phyloP scores from a whole-genome alignment of 345 rosid genomes.

The Zanthoxylum bungeanum region DNA sequence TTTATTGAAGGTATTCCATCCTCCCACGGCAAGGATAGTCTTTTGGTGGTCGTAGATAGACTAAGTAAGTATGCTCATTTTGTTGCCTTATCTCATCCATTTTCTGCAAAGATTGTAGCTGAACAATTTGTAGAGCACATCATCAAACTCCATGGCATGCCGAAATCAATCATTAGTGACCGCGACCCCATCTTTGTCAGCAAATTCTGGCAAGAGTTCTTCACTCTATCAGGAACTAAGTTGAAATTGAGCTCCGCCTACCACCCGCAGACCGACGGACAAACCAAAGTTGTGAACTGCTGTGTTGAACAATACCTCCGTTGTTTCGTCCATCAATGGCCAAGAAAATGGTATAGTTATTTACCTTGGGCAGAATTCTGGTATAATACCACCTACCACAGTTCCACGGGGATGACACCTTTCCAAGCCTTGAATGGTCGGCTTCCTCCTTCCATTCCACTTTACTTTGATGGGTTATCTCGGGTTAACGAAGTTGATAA shows the following conservation, averaged over 20 bases:
- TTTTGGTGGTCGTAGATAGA: neutral
- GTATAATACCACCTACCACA: neutral
- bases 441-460: too few species aligned
- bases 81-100: too few species aligned
- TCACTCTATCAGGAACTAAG: neutral
- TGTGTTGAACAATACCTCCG: neutral
- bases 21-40: neutral
- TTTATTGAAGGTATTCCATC: neutral
- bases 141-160: too few species aligned
- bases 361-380: neutral
- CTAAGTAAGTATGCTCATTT: neutral
- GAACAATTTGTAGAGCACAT: too few species aligned
- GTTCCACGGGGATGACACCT: too few species aligned
- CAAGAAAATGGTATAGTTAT: neutral
- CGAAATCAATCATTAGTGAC: too few species aligned
- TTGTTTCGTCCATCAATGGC: neutral
- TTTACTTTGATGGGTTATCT: too few species aligned
- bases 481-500: too few species aligned
- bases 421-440: too few species aligned
- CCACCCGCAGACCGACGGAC: neutral
- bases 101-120: too few species aligned
- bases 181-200: too few species aligned
- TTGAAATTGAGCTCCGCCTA: neutral
- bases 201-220: too few species aligned
- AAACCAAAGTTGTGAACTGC: neutral